Percentiles rank a stretch among this genome's conserved stretches.
Conservation (phyloP, 2,329 filamentous ascomycete species). For the Camillea tinctor region DNA sequence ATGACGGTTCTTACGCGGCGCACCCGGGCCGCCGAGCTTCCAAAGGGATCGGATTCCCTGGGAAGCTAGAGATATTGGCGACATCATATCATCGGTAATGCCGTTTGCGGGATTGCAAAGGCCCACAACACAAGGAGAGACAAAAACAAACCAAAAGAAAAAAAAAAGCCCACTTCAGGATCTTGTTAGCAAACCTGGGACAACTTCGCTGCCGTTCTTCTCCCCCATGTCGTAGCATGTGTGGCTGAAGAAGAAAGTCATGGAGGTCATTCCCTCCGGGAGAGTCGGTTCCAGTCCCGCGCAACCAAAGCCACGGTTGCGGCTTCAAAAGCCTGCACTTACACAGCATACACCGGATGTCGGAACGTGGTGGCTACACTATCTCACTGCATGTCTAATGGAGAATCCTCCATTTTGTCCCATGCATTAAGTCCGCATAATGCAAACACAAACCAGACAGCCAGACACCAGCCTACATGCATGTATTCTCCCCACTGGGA, state of each 20-base stretch:
- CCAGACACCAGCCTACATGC: neutral
- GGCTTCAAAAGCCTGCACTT: neutral
- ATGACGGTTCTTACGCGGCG: neutral
- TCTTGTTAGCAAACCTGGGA: neutral
- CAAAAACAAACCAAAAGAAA: no score
- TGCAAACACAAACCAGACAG: neutral
- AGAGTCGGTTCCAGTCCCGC: neutral
- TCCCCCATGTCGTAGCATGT: neutral
- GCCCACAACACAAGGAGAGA: neutral
- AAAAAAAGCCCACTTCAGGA: neutral
- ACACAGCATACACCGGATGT: neutral
- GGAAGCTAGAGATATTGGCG: neutral
- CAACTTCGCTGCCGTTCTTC: neutral
- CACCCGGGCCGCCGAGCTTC: neutral
- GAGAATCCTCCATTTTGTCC: neutral
- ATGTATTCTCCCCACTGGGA: neutral
- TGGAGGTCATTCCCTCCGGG: neutral
- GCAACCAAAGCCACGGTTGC: neutral
- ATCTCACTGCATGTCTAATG: neutral
- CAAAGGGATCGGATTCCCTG: neutral
- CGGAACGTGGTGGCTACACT: neutral
- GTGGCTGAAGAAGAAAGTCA: neutral
- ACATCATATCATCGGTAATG: neutral
- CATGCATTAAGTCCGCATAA: neutral
- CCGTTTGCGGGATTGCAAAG: neutral